Evolutionary conservation across 805 yeast species (phyloP), one percentile per base, ranked within the genome.

Genomic region (Candida palmyrensis): DNA sequence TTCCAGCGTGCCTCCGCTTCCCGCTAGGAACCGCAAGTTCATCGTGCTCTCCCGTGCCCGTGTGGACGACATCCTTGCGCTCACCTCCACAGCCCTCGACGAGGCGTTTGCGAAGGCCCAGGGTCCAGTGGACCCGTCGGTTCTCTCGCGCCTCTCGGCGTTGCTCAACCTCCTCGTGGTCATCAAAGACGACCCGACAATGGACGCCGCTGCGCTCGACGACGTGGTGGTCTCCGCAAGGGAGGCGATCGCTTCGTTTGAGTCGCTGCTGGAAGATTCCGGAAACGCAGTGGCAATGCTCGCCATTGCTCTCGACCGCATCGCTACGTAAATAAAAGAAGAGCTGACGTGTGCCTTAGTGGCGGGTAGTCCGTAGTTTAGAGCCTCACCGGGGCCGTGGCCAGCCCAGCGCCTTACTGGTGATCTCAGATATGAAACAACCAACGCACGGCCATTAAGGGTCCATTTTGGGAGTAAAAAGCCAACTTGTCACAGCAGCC

Each of bases 151-250:
- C 3, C 51, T 82, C 6, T 55, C 78, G 25, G 72, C 79, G 4
- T 77, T 70, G 52, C 53, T 82, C 42, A 81, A 81, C 46, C 64
- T 83, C 35, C 62, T 71, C 30, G 55, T 62, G 3, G 57, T 55
- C 2, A 35, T 62, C 22, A 59, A 56, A 34, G 40, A 39, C 4
- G 44, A 54, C 25, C 44, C 51, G 3, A 28, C 39, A 3, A 40
- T 54, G 6, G 24, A 39, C 7, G 30, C 40, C 6, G 41, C 48
- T 21, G 37, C 44, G 16, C 6, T 31, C 16, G 22, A 24, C 8
- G 20, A 13, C 9, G 21, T 31, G 7, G 11, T 23, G n/a, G 18
- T 17, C 47, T 50, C 8, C 42, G 55, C 12, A 51, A 57, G 13
- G 47, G 51, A 11, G 42, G 43, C 29, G 38, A 52, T 31, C 5